Evolutionary conservation across 176 grass and related monocot species (phyloP), one percentile per base, ranked within the genome.

Genomic region (Phragmites australis): DNA sequence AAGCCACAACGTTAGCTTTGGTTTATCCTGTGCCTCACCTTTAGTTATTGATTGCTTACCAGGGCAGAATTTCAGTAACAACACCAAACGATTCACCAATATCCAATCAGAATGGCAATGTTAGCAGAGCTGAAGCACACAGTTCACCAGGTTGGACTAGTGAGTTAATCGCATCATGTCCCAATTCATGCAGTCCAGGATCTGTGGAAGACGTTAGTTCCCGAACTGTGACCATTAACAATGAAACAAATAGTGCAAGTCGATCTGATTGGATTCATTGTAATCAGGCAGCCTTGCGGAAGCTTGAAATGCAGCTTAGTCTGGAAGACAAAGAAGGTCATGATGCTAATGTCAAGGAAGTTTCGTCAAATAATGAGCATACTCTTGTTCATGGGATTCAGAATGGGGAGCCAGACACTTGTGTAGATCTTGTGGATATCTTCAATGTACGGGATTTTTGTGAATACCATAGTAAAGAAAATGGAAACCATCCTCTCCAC

Each of bases 151-250:
- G 83, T 42, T 81, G 74, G 79, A 79, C 86, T 80, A 76, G 71
- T 16, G 86, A 83, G 58, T 58, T 90, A 65, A 82, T 53, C 84
- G 82, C 40, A 40, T 78, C 39, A 45, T 73, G 68, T 79, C 72
- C 79, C n/a, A 88, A 44, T 44, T 90, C 84, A 39, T 34, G 43
- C 87, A 90, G 90, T 81, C 81, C 81, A 31, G 88, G 72, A 76
- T 95, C 90, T 25, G 70, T 17, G 0, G 95, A 93, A 83, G 96
- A 99, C 89, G 90, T 95, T 78, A 88, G 82, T 89, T 99, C 97
- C 75, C 79, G 68, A 49, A 85, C 78, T 51, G 10, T 57, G 70
- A 66, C 31, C 27, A 29, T 50, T 83, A 88, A 76, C 68, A 61
- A 80, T 66, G 72, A 82, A 48, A 62, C 42, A 78, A 61, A 65